phyloP scores from a whole-genome alignment of 352 stramenopile genomes.

The Phytophthora agathidicida region DNA sequence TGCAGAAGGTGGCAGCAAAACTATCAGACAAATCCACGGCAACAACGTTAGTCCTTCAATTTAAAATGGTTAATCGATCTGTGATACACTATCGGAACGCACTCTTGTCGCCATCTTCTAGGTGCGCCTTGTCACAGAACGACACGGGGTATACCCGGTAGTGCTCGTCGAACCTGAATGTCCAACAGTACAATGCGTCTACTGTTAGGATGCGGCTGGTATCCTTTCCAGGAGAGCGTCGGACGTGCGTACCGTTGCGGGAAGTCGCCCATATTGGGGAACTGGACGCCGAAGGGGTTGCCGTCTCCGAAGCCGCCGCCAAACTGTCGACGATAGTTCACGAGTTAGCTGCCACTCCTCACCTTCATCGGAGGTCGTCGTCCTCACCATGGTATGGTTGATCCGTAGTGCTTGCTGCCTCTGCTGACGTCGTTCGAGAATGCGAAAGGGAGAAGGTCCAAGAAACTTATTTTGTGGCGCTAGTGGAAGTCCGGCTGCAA shows the following conservation, averaged over 20 bases:
- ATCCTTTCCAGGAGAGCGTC: neutral
- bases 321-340: slow-evolving; percentile 47
- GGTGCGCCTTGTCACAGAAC: slow-evolving; percentile 86
- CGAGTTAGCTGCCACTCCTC: slow-evolving; percentile 2
- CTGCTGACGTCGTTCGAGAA: slow-evolving; percentile 19
- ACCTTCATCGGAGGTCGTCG: neutral
- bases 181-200: neutral
- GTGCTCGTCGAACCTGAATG: slow-evolving; percentile 81
- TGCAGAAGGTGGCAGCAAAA: slow-evolving; percentile 97
- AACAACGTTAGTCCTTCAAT: slow-evolving; percentile 3
- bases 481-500: too few species aligned
- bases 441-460: slow-evolving; percentile 4
- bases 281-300: slow-evolving; percentile 86
- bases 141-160: slow-evolving; percentile 89
- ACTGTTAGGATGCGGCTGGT: neutral
- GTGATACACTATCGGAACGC: slow-evolving; percentile 20
- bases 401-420: slow-evolving; percentile 10
- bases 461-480: too few species aligned
- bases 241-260: slow-evolving; percentile 65
- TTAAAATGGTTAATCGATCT: neutral
- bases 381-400: slow-evolving; percentile 10
- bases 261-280: slow-evolving; percentile 80
- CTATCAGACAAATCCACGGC: slow-evolving; percentile 32
- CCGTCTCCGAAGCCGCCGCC: slow-evolving; percentile 71
- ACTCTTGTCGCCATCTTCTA: slow-evolving; percentile 92